Conservation (phyloP, 495 filamentous ascomycete genomes). For the Evansstolkia leycettana region DNA sequence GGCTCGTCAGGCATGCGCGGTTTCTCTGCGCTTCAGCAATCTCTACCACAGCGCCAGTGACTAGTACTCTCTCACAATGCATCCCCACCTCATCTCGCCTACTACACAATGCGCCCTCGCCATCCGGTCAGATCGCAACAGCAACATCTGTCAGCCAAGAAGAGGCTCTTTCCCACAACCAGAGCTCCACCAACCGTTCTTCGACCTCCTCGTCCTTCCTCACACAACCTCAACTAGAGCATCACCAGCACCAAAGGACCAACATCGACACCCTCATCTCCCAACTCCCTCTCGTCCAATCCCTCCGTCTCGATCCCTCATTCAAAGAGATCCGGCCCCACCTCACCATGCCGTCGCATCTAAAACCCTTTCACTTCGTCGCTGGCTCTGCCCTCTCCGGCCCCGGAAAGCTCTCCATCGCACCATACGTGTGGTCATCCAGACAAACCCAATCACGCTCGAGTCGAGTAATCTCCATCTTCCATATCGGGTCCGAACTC, state of each 20-base stretch:
- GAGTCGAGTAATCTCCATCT: conserved; percentile 16
- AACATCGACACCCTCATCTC: conserved; percentile 54
- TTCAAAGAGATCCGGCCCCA: conserved; percentile 65
- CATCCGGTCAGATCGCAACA: no score
- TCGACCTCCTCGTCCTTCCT: background rate
- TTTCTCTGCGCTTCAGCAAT: background rate
- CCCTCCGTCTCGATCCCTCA: conserved; percentile 47
- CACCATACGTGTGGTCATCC: conserved; percentile 58
- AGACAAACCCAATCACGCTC: background rate
- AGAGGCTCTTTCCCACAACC: no score
- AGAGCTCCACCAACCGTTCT: no score
- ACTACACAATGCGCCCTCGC: no score
- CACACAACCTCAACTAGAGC: background rate
- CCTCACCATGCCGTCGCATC: conserved; percentile 17
- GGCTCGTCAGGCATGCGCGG: background rate
- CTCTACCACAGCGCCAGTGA: no score
- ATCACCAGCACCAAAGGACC: conserved; percentile 1
- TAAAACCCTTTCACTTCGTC: conserved; percentile 25
- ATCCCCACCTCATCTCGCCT: no score
- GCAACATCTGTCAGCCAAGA: no score
- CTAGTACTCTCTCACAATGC: no score
- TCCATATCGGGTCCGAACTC: conserved; percentile 25
- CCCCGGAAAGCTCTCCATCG: conserved; percentile 56
- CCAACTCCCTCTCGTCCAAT: conserved; percentile 54
- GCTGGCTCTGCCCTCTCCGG: conserved; percentile 48